A percentile compares a stretch with the other conserved stretches of the same genome.
Conservation (phyloP, 208 protist species). For the Vickermania ingenoplastis region DNA sequence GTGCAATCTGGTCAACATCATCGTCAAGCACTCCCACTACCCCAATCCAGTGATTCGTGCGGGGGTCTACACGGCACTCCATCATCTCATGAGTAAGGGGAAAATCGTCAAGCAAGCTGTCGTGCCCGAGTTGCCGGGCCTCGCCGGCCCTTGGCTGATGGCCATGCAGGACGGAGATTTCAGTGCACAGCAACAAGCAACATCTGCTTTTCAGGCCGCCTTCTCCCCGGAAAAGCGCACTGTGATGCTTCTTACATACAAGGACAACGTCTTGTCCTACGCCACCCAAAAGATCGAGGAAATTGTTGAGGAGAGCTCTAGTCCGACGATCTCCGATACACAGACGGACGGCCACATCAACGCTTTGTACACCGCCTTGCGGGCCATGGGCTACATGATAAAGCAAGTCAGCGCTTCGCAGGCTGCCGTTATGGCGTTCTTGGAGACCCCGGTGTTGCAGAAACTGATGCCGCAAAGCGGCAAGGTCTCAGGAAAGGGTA, state of each 20-base stretch:
- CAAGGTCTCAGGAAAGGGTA: slow-evolving; percentile 1
- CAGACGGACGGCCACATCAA: slow-evolving; percentile 57
- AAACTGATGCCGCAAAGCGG: slow-evolving; percentile 31
- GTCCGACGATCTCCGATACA: slow-evolving; percentile 60
- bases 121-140: slow-evolving; percentile 25
- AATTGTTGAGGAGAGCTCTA: slow-evolving; percentile 14
- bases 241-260: slow-evolving; percentile 46
- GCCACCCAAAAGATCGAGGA: slow-evolving; percentile 33
- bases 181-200: slow-evolving; percentile 34
- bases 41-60: slow-evolving; percentile 50
- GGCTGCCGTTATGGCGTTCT: slow-evolving; percentile 42
- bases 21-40: slow-evolving; percentile 57
- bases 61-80: slow-evolving; percentile 40
- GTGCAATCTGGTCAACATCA: slow-evolving; percentile 35
- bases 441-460: slow-evolving; percentile 19
- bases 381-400: slow-evolving; percentile 74
- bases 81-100: slow-evolving; percentile 31
- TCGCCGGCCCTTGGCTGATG: slow-evolving; percentile 59
- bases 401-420: slow-evolving; percentile 58
- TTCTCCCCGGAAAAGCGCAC: slow-evolving; percentile 49
- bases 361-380: slow-evolving; percentile 40
- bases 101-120: slow-evolving; percentile 37
- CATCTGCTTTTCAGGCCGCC: slow-evolving; percentile 46
- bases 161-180: slow-evolving; percentile 78
- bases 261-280: slow-evolving; percentile 31